Evolutionary conservation across 164 flowering plant genomes (phyloP).

Genomic region (Berberis vulgaris): DNA sequence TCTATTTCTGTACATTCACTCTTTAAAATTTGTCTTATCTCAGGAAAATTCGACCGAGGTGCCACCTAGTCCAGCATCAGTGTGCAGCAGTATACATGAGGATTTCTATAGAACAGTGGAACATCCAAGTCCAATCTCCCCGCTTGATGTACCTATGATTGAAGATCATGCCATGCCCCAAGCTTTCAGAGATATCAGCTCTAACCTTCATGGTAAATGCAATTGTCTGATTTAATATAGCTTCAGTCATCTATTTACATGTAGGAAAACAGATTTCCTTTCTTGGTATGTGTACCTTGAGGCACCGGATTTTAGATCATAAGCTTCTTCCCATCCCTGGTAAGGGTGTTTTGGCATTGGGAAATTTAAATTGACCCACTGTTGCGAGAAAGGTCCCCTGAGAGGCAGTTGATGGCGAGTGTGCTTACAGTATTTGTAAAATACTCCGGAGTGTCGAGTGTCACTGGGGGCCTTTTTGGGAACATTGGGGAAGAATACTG

Average conservation of each 20-base stretch:
- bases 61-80: constrained; percentile 97
- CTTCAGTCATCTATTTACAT: background rate
- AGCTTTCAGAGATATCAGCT: constrained; percentile 69
- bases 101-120: constrained; percentile 47
- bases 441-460: too few relatives aligned
- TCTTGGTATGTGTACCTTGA: background rate
- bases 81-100: constrained; percentile 69
- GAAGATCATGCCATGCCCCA: constrained; percentile 42
- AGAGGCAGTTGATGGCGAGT: too few relatives aligned
- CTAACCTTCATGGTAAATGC: constrained; percentile 57
- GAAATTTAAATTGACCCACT: too few relatives aligned
- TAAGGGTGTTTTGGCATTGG: too few relatives aligned
- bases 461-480: too few relatives aligned
- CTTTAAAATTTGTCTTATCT: constrained; percentile 3
- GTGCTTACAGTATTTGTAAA: too few relatives aligned
- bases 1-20: background rate
- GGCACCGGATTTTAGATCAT: too few relatives aligned
- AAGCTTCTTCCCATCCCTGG: too few relatives aligned
- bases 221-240: background rate
- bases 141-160: constrained; percentile 41
- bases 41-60: constrained; percentile 95
- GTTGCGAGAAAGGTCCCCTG: too few relatives aligned
- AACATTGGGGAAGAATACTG: too few relatives aligned
- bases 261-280: background rate
- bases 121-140: constrained; percentile 47